These are phyloP conservation scores for Diophrys appendiculata DNA, from an alignment of 73 alveolate genomes.

Conservation along the genomic window DNA sequence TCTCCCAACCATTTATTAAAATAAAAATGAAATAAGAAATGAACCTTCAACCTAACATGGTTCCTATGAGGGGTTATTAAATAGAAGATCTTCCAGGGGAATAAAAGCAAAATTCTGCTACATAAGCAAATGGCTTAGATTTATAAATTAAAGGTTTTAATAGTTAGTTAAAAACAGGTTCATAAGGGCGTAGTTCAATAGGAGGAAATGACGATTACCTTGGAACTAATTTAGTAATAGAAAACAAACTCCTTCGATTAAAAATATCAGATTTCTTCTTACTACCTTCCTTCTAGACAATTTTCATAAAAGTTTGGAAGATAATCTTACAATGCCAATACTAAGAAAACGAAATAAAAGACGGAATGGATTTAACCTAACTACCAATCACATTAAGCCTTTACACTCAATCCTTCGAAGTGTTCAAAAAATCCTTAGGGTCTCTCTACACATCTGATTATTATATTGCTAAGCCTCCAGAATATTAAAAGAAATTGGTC, in stretches of 20 bases:
- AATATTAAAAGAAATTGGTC: background rate
- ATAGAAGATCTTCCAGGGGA: too few relatives aligned
- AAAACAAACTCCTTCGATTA: constrained; percentile 2
- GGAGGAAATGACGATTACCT: background rate
- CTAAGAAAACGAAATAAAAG: background rate
- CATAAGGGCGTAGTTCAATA: too few relatives aligned
- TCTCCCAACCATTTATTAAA: too few relatives aligned
- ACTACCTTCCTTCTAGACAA: constrained; percentile 7
- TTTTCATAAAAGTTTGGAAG: background rate
- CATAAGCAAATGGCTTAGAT: too few relatives aligned
- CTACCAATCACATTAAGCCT: background rate
- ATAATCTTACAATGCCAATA: background rate
- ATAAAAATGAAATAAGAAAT: too few relatives aligned
- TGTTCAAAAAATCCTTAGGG: constrained; percentile 2
- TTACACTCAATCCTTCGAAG: background rate
- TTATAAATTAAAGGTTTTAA: too few relatives aligned
- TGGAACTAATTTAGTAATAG: constrained; percentile 1
- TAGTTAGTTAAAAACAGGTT: too few relatives aligned
- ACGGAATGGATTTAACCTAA: background rate
- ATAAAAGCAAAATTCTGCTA: too few relatives aligned
- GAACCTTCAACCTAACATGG: too few relatives aligned
- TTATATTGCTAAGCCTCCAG: background rate
- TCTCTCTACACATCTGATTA: background rate
- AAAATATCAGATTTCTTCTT: constrained; percentile 8
- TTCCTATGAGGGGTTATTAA: too few relatives aligned